These are phyloP conservation scores for Phoenix dactylifera DNA, from an alignment of 176 grass and related monocot species.

Conservation along the genomic window DNA sequence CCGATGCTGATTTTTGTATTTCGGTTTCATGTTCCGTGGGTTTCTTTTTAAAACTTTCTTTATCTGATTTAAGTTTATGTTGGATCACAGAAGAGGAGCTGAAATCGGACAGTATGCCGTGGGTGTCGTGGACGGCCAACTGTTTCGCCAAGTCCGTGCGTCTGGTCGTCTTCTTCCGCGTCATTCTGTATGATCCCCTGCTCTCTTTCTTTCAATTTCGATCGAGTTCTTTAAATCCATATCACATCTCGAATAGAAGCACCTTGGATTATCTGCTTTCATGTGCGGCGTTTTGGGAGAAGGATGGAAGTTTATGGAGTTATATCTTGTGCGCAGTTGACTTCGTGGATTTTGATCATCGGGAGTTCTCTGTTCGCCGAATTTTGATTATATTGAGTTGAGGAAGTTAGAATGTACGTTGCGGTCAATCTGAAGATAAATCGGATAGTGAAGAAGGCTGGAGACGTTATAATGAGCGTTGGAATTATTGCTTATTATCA, in stretches of 20 bases:
- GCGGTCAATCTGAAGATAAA: conserved; percentile 25
- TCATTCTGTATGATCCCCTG: conserved; percentile 26
- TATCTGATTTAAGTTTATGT: neutral
- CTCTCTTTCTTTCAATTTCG: neutral
- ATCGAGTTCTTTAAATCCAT: neutral
- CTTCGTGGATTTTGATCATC: neutral
- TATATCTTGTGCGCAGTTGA: conserved; percentile 5
- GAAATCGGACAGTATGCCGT: conserved; percentile 26
- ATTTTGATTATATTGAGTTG: neutral
- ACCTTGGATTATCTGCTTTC: too few relatives aligned
- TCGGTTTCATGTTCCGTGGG: too few relatives aligned
- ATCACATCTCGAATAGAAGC: too few relatives aligned
- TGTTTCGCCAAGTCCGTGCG: conserved; percentile 1
- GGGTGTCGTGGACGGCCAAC: conserved; percentile 6
- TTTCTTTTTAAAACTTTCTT: neutral
- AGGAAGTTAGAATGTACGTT: conserved; percentile 32
- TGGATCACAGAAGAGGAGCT: neutral
- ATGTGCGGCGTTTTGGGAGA: too few relatives aligned
- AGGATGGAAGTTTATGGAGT: neutral
- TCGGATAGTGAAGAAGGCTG: conserved; percentile 7
- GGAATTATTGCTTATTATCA: conserved; percentile 36
- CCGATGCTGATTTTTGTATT: too few relatives aligned
- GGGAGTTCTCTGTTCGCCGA: neutral
- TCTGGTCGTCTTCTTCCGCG: conserved; percentile 24
- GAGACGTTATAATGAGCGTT: conserved; percentile 37